A percentile compares a stretch with the other conserved stretches of the same genome.
These are phyloP conservation scores for Aphanomyces invadans DNA, from an alignment of 352 stramenopile genomes.

Conservation along the genomic window DNA sequence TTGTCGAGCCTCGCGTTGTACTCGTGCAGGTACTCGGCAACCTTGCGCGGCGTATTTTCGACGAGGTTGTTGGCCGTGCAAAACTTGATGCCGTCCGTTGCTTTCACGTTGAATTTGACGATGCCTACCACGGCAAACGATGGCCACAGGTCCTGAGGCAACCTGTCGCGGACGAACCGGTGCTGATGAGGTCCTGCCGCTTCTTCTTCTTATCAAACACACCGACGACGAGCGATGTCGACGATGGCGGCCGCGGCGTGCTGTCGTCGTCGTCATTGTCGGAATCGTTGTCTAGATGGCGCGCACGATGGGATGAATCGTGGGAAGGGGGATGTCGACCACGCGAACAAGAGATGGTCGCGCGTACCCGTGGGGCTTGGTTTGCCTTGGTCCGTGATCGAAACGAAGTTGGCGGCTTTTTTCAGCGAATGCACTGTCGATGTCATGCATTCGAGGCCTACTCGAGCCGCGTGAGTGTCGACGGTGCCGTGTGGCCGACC, in stretches of 20 bases:
- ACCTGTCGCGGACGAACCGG: not conserved
- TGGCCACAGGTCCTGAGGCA: no score
- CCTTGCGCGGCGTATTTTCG: conserved; percentile 83
- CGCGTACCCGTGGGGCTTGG: not conserved
- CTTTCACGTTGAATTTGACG: conserved; percentile 98
- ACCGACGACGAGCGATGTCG: conserved; percentile 61
- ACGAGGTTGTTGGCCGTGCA: conserved; percentile 89
- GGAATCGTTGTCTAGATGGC: conserved; percentile 28
- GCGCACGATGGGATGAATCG: no score
- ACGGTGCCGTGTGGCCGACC: conserved; percentile 24
- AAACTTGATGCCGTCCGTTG: conserved; percentile 87
- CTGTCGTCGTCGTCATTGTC: conserved; percentile 17
- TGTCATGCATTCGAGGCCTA: conserved; percentile 87
- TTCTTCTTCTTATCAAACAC: conserved; percentile 97
- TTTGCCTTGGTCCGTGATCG: conserved; percentile 24
- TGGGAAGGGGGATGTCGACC: no score
- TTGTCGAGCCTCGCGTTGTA: conserved; percentile 38
- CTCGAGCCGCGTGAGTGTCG: no score
- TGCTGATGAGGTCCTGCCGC: conserved; percentile 64
- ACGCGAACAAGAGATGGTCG: no score
- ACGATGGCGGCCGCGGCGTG: conserved; percentile 17
- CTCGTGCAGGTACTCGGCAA: conserved; percentile 92
- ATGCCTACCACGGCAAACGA: conserved; percentile 95
- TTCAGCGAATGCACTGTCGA: conserved; percentile 89
- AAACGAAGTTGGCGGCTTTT: conserved; percentile 77